Evolutionary conservation across 1,284 basidiomycete species (phyloP), one percentile per base, ranked within the genome.

Genomic region (Microbotryum silenes-acaulis): DNA sequence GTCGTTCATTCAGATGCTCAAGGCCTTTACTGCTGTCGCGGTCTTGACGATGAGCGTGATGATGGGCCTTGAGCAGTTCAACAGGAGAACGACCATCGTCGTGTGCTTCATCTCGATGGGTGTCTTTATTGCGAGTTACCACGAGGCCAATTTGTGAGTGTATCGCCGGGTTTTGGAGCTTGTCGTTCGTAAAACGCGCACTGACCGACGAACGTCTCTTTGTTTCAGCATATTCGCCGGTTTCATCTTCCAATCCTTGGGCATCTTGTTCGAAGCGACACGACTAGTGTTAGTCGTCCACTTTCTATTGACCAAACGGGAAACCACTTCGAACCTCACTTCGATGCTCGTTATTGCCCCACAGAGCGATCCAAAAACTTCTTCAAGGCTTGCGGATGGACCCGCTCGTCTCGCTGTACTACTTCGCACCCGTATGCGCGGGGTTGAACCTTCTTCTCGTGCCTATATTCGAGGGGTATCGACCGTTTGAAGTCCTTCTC

Each of bases 381-480:
- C 63, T 73, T 1, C 71, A 72, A 53, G 72, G 72, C 18, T 55
- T 73, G 49, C 54, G 70, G 21, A 72, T 73, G 72, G 70, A 70
- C 51, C 72, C 72, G 21, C 60, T 71, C 49, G 70, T 71, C 18
- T 71, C 70, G 48, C 64, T 68, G 2, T 67, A 65, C 59, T 67
- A 62, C 50, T 61, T 57, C 31, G 60, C 60, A 9, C 60, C 60
- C n/a, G 55, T 59, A 53, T 80, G 79, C 72, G 75, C 77, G 21
- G 70, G 72, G 18, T 71, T 79, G 62, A 79, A 79, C 67, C 70
- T 71, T 12, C 37, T 75, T 54, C 70, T 78, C 25, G 69, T 79
- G 48, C 77, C 78, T 21, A 67, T 79, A 55, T 72, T 76, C 54
- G 79, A 80, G 66, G 79, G 79, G 44, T 65, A 71, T 12, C 73